Base-by-base conservation (phyloP, 2,329 filamentous ascomycete species). In the Xylaria digitata region DNA sequence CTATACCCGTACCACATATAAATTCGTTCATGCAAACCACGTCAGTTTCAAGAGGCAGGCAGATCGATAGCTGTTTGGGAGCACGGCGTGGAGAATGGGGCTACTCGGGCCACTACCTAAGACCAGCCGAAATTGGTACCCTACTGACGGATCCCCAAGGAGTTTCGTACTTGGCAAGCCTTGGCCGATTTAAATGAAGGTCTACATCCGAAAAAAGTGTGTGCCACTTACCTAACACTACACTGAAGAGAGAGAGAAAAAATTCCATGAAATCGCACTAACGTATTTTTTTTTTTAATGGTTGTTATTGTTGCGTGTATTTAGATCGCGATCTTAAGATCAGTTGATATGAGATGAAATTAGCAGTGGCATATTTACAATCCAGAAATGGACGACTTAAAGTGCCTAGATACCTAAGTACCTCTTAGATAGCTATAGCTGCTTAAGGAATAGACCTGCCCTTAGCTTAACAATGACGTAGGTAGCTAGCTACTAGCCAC, bases 141-240 rank as follows among this genome's bases (percentile, higher is more conserved):
- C 45, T 26, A 56, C 21, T 46, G 56, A 46, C 23, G 26, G 49
- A 52, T 43, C 57, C 57, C 43, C 45, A 56, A 52, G 4, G 46
- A 40, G 46, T 58, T 58, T 45, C 9, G 42, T 58, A 30, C 61
- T 58, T 57, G 37, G 54, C 40, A 43, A 32, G 42, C 32, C 49
- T 59, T 21, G 48, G 32, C 42, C 30, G 45, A 45, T 11, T 65
- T 55, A 65, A 64, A 64, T 64, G 62, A 60, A 48, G 55, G 59
- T 23, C 40, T 58, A 30, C 54, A 40, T 46, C 11, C 17, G 32
- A 26, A 46, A 46, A 34, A 15, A 3, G 30, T n/a, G 40, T 61
- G 37, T 61, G 37, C 19, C 48, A 26, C 23, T 1, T 11, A 34
- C 26, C 17, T 7, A 42, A 11, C 13, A 26, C 11, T 15, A 40